Percentiles rank a stretch among this genome's conserved stretches.
Conservation (phyloP, 352 stramenopile genomes). For the Globisporangium nodosum region DNA sequence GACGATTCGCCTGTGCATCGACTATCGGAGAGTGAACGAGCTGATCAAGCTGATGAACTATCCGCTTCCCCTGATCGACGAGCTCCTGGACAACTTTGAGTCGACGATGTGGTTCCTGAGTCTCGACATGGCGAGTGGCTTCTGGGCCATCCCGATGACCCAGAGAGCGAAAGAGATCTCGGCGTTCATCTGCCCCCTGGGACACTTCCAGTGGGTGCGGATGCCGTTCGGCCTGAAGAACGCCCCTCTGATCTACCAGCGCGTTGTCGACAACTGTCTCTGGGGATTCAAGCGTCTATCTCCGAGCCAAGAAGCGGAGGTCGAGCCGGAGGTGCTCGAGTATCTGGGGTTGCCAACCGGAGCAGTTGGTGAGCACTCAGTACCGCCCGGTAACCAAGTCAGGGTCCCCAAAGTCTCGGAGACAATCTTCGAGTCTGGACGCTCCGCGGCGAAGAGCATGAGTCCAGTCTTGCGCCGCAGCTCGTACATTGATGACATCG, state of each 20-base stretch:
- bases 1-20: not conserved
- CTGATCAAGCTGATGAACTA: not conserved
- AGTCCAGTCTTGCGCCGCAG: too few species aligned
- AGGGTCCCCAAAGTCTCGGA: too few species aligned
- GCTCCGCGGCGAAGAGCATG: too few species aligned
- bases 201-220: conserved; percentile 18
- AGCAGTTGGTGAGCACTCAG: too few species aligned
- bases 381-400: too few species aligned
- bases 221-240: conserved; percentile 26
- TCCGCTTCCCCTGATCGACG: conserved; percentile 11
- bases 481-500: conserved; percentile 15
- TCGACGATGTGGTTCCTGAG: conserved; percentile 7
- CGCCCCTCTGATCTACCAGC: conserved; percentile 11
- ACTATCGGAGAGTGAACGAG: not conserved
- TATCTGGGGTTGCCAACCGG: too few species aligned
- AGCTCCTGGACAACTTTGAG: conserved; percentile 20
- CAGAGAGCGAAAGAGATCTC: conserved; percentile 8
- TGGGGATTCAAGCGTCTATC: conserved; percentile 4
- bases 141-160: conserved; percentile 19
- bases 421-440: too few species aligned
- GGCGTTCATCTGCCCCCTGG: conserved; percentile 16
- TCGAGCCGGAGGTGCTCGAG: too few species aligned
- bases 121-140: conserved; percentile 1
- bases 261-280: conserved; percentile 10
- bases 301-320: too few species aligned